phyloP scores from a whole-genome alignment of 768 basidiomycete species.

The Lyophyllum shimeji region DNA sequence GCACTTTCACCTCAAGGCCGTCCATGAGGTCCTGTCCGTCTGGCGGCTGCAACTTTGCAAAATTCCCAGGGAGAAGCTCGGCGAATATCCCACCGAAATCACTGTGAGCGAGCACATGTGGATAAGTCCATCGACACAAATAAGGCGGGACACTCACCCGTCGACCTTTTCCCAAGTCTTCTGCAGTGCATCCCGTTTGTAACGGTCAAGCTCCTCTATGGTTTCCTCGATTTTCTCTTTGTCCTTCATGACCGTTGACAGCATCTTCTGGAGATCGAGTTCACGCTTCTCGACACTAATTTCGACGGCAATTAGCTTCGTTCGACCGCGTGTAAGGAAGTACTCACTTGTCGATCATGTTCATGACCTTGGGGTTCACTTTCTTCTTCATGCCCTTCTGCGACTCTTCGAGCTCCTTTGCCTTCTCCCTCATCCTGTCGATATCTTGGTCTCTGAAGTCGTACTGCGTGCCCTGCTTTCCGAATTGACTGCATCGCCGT shows the following conservation, averaged over 20 bases:
- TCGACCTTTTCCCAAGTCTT: constrained; percentile 98
- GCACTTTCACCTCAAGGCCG: constrained; percentile 97
- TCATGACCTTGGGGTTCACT: constrained; percentile 92
- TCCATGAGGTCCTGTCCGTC: constrained; percentile 93
- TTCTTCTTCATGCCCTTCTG: constrained; percentile 93
- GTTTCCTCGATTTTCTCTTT: constrained; percentile 95
- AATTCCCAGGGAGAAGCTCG: constrained; percentile 94
- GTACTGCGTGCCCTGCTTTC: constrained; percentile 76
- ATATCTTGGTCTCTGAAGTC: constrained; percentile 76
- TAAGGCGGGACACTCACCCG: constrained; percentile 51
- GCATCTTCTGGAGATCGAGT: constrained; percentile 80
- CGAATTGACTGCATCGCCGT: constrained; percentile 64
- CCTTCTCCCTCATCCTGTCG: constrained; percentile 55
- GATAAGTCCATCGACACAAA: not conserved
- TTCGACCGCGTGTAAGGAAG: not conserved
- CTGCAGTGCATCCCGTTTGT: constrained; percentile 90
- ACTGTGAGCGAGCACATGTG: constrained; percentile 26
- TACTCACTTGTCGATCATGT: constrained; percentile 89
- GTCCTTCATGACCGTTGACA: constrained; percentile 85
- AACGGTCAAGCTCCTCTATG: constrained; percentile 88
- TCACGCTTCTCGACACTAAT: constrained; percentile 85
- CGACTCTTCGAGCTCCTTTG: constrained; percentile 69
- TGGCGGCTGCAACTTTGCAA: constrained; percentile 91
- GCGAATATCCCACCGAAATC: constrained; percentile 97
- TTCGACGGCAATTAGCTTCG: constrained; percentile 35